Evolutionary conservation across 805 yeast species (phyloP).

Genomic region (Myxozyma neotropica): DNA sequence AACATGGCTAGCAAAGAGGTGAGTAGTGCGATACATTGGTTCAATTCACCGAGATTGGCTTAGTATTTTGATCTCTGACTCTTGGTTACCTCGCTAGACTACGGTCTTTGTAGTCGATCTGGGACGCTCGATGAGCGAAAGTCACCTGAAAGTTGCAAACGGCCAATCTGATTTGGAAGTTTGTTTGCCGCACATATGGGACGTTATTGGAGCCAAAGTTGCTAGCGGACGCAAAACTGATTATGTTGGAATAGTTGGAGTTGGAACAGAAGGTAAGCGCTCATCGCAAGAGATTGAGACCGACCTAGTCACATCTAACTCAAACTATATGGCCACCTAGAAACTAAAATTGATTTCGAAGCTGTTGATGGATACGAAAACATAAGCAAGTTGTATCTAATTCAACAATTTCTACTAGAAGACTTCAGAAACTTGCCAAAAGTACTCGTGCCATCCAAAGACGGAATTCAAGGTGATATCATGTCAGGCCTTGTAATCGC

Average conservation of each 20-base stretch:
- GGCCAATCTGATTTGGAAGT: constrained; percentile 27
- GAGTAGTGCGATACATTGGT: not conserved
- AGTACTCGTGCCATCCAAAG: constrained; percentile 13
- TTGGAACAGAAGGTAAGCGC: constrained; percentile 30
- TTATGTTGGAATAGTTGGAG: constrained; percentile 37
- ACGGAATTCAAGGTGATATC: constrained; percentile 23
- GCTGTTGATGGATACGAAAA: constrained; percentile 22
- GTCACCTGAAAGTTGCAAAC: constrained; percentile 17
- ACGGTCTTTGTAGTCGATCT: constrained; percentile 57
- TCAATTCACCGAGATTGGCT: not conserved
- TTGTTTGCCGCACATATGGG: constrained; percentile 47
- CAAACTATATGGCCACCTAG: too few species aligned
- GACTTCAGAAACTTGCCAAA: constrained; percentile 10
- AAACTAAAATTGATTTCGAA: constrained; percentile 3
- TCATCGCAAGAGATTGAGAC: not conserved
- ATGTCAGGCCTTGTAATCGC: constrained; percentile 44
- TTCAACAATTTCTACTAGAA: constrained; percentile 24
- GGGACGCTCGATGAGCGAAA: constrained; percentile 43
- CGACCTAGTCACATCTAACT: not conserved
- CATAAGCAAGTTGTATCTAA: constrained; percentile 16
- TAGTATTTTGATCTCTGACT: not conserved
- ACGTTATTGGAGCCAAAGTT: constrained; percentile 42
- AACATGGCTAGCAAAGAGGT: constrained; percentile 39
- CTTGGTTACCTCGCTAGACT: constrained; percentile 34
- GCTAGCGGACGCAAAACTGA: constrained; percentile 39